Evolutionary conservation across 1,284 basidiomycete species (phyloP).

Genomic region (Naganishia sp.): DNA sequence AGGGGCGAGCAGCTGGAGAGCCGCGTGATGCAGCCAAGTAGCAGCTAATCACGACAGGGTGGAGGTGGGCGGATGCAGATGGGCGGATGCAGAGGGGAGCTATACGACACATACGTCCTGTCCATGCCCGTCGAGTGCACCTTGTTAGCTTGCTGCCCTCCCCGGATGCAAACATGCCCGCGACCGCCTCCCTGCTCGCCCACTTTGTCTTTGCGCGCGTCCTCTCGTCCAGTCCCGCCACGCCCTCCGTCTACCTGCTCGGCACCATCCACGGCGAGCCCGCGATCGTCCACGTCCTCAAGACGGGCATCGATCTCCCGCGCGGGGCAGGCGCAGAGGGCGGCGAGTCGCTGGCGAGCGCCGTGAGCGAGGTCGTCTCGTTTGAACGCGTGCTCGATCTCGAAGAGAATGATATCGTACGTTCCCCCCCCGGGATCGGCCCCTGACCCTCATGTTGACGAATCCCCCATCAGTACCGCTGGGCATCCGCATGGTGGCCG

Average conservation of each 20-base stretch:
- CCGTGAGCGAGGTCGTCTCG: constrained; percentile 16
- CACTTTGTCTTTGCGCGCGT: constrained; percentile 60
- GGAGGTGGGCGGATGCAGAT: too few relatives aligned
- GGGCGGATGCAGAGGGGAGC: too few relatives aligned
- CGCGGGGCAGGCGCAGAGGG: constrained; percentile 42
- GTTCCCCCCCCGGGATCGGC: constrained; percentile 19
- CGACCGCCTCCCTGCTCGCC: constrained; percentile 4
- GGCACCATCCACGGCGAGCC: constrained; percentile 53
- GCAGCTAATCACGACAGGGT: too few relatives aligned
- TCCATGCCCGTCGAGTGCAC: too few relatives aligned
- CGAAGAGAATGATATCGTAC: constrained; percentile 59
- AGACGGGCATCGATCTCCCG: constrained; percentile 58
- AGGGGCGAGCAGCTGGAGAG: constrained; percentile 12
- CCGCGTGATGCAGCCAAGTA: too few relatives aligned
- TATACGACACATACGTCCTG: too few relatives aligned
- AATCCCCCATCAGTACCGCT: constrained; percentile 47
- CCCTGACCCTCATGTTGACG: not conserved
- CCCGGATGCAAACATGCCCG: too few relatives aligned
- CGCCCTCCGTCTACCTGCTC: constrained; percentile 58
- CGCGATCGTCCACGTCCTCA: constrained; percentile 65
- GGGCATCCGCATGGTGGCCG: constrained; percentile 44
- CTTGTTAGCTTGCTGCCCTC: too few relatives aligned
- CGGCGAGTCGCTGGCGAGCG: too few relatives aligned
- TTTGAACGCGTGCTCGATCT: constrained; percentile 52
- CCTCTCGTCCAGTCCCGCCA: constrained; percentile 61